These are phyloP conservation scores for Penicillium decumbens DNA, from an alignment of 2,329 filamentous ascomycete species.

Conservation along the genomic window DNA sequence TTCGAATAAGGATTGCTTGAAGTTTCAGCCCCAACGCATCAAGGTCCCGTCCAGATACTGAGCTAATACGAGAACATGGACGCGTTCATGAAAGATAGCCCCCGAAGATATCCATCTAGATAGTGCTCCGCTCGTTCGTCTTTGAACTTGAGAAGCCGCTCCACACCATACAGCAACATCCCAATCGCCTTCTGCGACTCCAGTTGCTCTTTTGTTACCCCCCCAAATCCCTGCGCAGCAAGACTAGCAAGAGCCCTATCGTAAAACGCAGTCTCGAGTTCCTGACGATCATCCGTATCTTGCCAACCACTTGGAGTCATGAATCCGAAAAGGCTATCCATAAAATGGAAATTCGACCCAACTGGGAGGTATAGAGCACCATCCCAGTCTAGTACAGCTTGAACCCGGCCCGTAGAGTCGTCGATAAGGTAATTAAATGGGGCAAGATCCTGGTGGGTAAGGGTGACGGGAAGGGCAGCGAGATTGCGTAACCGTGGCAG, in stretches of 20 bases:
- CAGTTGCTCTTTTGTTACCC: conserved; percentile 10
- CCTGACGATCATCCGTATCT: conserved; percentile 8
- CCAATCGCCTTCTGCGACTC: conserved; percentile 13
- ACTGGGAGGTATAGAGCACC: conserved; percentile 9
- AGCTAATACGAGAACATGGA: too few relatives aligned
- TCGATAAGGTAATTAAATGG: conserved; percentile 14
- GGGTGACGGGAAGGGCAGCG: conserved; percentile 8
- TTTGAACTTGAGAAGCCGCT: conserved; percentile 15
- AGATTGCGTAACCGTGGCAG: conserved; percentile 6
- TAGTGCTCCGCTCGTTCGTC: conserved; percentile 14
- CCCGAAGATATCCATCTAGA: conserved; percentile 12
- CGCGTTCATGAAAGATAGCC: conserved; percentile 12
- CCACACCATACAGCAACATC: conserved; percentile 11
- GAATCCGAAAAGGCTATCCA: conserved; percentile 11
- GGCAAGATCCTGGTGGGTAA: conserved; percentile 10
- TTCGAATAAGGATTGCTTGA: too few relatives aligned
- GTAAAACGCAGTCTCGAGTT: conserved; percentile 10
- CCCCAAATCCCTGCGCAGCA: conserved; percentile 6
- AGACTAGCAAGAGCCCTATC: conserved; percentile 12
- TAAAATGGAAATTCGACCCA: conserved; percentile 12
- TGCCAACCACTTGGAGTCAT: conserved; percentile 11
- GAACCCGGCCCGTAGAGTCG: conserved; percentile 5
- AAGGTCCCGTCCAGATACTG: too few relatives aligned
- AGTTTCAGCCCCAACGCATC: too few relatives aligned
- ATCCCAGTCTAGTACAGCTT: conserved; percentile 12